phyloP scores from a whole-genome alignment of 192 early-diverging fungal species.

The Dissophora globulifera region DNA sequence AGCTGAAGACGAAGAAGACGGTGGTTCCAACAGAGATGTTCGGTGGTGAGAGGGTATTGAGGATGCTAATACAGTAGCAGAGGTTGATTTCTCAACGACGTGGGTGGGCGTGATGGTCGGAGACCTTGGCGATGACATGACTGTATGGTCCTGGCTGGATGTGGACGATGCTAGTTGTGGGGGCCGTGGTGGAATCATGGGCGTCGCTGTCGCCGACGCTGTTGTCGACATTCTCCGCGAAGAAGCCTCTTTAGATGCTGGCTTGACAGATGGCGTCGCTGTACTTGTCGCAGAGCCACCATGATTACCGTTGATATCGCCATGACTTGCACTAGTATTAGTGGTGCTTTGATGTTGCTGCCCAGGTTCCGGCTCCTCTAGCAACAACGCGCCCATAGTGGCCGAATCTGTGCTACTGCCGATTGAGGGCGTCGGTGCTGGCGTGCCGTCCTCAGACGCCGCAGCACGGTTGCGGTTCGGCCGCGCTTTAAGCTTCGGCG shows the following conservation, averaged over 20 bases:
- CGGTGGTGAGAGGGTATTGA: no score
- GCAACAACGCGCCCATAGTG: slow-evolving; percentile 21
- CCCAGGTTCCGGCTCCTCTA: slow-evolving; percentile 19
- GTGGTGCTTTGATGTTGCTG: background rate
- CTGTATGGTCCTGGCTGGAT: no score
- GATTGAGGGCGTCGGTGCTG: slow-evolving; percentile 19
- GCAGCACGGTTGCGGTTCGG: slow-evolving; percentile 23
- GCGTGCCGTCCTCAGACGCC: slow-evolving; percentile 43
- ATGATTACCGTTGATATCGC: background rate
- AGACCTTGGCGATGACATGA: slow-evolving; percentile 7
- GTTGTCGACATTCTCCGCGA: slow-evolving; percentile 14
- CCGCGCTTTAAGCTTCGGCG: slow-evolving; percentile 43
- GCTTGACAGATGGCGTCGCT: slow-evolving; percentile 2
- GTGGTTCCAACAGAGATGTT: no score
- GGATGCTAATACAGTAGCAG: no score
- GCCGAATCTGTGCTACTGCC: slow-evolving; percentile 22
- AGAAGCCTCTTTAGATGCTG: background rate
- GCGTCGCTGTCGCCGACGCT: slow-evolving; percentile 12
- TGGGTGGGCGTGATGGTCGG: slow-evolving; percentile 1
- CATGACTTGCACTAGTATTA: no score
- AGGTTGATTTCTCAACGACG: background rate
- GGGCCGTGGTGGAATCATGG: slow-evolving; percentile 5
- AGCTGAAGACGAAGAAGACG: no score
- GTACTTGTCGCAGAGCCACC: background rate
- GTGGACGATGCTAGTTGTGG: no score